These are phyloP conservation scores for Clitopilus hobsonii DNA, from an alignment of 768 basidiomycete genomes.

Conservation along the genomic window DNA sequence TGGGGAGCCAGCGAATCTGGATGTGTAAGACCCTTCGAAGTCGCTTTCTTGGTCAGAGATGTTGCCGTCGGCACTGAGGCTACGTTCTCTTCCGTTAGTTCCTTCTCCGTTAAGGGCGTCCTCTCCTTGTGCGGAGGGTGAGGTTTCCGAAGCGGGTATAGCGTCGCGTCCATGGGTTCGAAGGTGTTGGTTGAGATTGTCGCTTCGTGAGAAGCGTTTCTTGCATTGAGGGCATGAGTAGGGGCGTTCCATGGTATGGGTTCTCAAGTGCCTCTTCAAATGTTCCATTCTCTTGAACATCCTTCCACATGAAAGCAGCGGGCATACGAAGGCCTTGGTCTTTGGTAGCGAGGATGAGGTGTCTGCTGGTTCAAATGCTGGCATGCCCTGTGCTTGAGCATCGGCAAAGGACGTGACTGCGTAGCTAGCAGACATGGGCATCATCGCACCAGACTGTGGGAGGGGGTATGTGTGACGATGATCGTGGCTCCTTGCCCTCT, in stretches of 20 bases:
- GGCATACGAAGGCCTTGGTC: conserved; percentile 74
- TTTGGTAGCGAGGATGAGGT: conserved; percentile 29
- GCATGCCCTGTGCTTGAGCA: conserved; percentile 14
- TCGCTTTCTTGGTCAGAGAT: conserved; percentile 18
- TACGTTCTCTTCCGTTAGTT: conserved; percentile 20
- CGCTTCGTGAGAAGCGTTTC: conserved; percentile 83
- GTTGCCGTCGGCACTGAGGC: conserved; percentile 13
- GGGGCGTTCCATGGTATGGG: conserved; percentile 87
- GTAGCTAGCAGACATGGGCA: conserved; percentile 16
- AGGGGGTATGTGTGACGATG: conserved; percentile 27
- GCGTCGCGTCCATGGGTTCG: conserved; percentile 59
- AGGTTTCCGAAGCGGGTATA: neutral
- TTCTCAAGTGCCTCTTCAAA: conserved; percentile 80
- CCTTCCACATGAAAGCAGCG: conserved; percentile 76
- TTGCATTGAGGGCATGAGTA: conserved; percentile 70
- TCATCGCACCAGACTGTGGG: conserved; percentile 9
- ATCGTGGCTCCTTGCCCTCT: conserved; percentile 25
- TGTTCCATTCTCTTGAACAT: conserved; percentile 93
- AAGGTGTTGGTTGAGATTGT: conserved; percentile 84
- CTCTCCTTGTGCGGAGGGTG: conserved; percentile 3
- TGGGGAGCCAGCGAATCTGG: conserved; percentile 1
- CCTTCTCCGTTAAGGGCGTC: conserved; percentile 12
- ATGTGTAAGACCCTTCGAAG: conserved; percentile 15
- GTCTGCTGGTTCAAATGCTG: conserved; percentile 6
- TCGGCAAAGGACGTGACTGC: conserved; percentile 20